Base-by-base conservation (phyloP, 1,284 basidiomycete species). In the Phlebopus sp. region DNA sequence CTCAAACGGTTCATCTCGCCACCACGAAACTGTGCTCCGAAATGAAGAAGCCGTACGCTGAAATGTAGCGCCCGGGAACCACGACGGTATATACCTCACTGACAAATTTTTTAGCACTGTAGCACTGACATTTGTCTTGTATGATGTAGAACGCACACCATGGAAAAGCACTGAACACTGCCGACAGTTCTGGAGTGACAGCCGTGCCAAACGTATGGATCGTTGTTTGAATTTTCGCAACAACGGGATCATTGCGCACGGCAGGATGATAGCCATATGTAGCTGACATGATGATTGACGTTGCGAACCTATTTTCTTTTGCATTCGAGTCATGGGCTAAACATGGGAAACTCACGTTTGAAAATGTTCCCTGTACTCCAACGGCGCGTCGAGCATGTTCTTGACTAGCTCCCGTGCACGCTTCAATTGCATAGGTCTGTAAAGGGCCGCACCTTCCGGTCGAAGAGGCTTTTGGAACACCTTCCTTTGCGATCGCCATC, bases 381-480 rank as follows among this genome's bases (percentile, higher is more conserved):
- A 10, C 11, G 41, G 41, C 14, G 31, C 31, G 5, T 29, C 40
- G 9, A 47, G 10, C 19, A 47, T 37, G 21, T 49, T 37, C 5
- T 10, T 13, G n/a, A 49, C 13, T 17, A 49, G 18, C 21, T 42
- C 23, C 9, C 27, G 42, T 14, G 42, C 42, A 7, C 19, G 31
- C 14, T 23, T 29, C 7, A 50, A 27, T 31, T 50, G 49, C 10
- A 37, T 29, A n/a, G 49, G 49, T 5, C 37, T 19, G 36, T 50
- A 50, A 21, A 17, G 8, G 5, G 25, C 31, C 17, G 17, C 47
- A 8, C 31, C 49, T 17, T 49, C 47, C 2, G 47, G 11, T 10
- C 47, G 37, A 17, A 50, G 49, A 21, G 32, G 23, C 19, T 49
- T 47, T 34, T 50, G 49, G 17, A 49, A 49, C 14, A 50, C 27